Percentiles rank a stretch among this genome's conserved stretches.
Evolutionary conservation across 352 stramenopile species (phyloP).

Genomic region (Phytophthora macrochlamydospora): DNA sequence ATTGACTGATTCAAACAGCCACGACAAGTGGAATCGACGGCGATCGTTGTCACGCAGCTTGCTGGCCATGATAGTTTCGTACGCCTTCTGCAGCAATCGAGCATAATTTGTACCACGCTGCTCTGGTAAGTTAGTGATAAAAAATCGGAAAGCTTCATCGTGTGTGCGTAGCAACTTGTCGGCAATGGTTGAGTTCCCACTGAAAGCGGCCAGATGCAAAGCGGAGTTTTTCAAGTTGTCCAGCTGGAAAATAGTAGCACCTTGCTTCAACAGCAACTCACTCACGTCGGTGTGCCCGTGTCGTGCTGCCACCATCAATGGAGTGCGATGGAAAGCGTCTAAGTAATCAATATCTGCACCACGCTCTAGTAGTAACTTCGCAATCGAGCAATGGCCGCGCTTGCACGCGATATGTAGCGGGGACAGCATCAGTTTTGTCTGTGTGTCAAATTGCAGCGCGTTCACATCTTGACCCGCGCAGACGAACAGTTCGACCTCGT

Average conservation of each 20-base stretch:
- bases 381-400: conserved; percentile 44
- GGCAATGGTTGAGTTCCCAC: conserved; percentile 44
- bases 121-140: conserved; percentile 46
- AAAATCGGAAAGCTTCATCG: conserved; percentile 52
- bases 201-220: conserved; percentile 70
- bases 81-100: conserved; percentile 42
- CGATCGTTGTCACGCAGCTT: conserved; percentile 71
- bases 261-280: conserved; percentile 44
- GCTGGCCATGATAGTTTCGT: conserved; percentile 52
- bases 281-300: conserved; percentile 57
- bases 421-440: conserved; percentile 41
- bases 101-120: conserved; percentile 36
- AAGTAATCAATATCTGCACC: conserved; percentile 48
- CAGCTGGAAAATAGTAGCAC: conserved; percentile 46
- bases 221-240: conserved; percentile 75
- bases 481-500: conserved; percentile 70
- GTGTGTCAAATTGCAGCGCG: conserved; percentile 33
- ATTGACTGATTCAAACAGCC: conserved; percentile 59
- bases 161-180: conserved; percentile 51
- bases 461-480: conserved; percentile 69
- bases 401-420: conserved; percentile 67
- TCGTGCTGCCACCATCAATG: conserved; percentile 65
- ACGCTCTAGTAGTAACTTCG: conserved; percentile 51
- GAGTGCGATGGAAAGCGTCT: conserved; percentile 62
- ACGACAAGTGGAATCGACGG: conserved; percentile 66